Evolutionary conservation across 1,139 yeast genomes (phyloP).

Genomic region (Magnusiomyces sp.): DNA sequence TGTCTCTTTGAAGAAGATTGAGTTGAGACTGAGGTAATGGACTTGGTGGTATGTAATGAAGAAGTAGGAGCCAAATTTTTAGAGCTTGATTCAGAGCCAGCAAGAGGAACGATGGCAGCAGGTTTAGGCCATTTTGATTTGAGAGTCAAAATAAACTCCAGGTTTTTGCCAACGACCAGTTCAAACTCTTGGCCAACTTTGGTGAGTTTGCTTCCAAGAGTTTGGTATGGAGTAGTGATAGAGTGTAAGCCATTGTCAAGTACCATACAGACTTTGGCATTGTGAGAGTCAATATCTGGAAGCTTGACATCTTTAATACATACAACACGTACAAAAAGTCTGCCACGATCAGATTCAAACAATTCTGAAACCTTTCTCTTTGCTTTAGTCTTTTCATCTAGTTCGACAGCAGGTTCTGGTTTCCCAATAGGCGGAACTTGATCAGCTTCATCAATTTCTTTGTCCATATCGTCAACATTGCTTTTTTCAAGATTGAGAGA

Average conservation of each 20-base stretch:
- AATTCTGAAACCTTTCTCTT: slow-evolving; percentile 18
- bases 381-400: neutral
- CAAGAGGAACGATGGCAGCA: neutral
- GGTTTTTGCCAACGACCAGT: slow-evolving; percentile 54
- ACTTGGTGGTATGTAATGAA: neutral
- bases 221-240: slow-evolving; percentile 60
- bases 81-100: neutral
- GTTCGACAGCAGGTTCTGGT: neutral
- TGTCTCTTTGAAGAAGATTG: slow-evolving; percentile 3
- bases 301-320: slow-evolving; percentile 50
- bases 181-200: slow-evolving; percentile 77
- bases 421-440: neutral
- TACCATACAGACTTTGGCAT: slow-evolving; percentile 60
- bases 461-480: no score
- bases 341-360: slow-evolving; percentile 51
- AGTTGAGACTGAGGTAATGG: slow-evolving; percentile 1
- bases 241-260: slow-evolving; percentile 89
- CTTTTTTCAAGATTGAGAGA: no score
- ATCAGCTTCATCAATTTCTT: neutral
- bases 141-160: slow-evolving; percentile 67
- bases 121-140: slow-evolving; percentile 45
- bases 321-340: slow-evolving; percentile 60
- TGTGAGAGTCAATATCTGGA: slow-evolving; percentile 44
- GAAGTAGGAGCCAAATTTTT: slow-evolving; percentile 1
- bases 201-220: slow-evolving; percentile 37